Conservation (phyloP, 2,329 filamentous ascomycete species). For the Aureobasidium sp. region DNA sequence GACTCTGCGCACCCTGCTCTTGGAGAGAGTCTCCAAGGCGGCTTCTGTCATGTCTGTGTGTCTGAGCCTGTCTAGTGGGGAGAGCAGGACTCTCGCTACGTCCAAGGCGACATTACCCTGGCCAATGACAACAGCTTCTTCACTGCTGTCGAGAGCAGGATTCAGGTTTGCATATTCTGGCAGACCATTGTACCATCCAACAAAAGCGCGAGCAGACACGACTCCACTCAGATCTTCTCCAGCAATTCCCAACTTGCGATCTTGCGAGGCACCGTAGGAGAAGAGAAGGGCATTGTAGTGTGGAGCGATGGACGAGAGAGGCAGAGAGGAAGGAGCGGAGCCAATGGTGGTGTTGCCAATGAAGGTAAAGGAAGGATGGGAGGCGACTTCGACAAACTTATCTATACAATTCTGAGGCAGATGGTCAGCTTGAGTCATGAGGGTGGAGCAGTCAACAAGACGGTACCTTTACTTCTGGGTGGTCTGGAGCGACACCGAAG, state of each 20-base stretch:
- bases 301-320: constrained; percentile 60
- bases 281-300: constrained; percentile 92
- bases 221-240: constrained; percentile 74
- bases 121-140: constrained; percentile 81
- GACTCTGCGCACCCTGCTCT: constrained; percentile 69
- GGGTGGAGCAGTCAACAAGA: not conserved
- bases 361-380: constrained; percentile 77
- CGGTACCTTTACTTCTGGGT: constrained; percentile 92
- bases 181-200: constrained; percentile 97
- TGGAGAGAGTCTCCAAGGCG: constrained; percentile 65
- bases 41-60: constrained; percentile 85
- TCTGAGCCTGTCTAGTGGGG: constrained; percentile 62
- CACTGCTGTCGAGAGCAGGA: constrained; percentile 66
- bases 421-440: not conserved
- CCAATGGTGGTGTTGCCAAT: constrained; percentile 84
- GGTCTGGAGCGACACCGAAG: constrained; percentile 95
- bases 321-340: constrained; percentile 44
- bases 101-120: constrained; percentile 96
- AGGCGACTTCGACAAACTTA: constrained; percentile 83
- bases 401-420: constrained; percentile 76
- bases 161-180: constrained; percentile 68
- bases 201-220: constrained; percentile 84
- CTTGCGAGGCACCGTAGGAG: constrained; percentile 83
- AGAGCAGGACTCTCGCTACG: constrained; percentile 79
- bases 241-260: constrained; percentile 68